Percentiles rank a stretch among this genome's conserved stretches.
Conservation (phyloP, 148 eudicot species). For the Spergularia bocconei region DNA sequence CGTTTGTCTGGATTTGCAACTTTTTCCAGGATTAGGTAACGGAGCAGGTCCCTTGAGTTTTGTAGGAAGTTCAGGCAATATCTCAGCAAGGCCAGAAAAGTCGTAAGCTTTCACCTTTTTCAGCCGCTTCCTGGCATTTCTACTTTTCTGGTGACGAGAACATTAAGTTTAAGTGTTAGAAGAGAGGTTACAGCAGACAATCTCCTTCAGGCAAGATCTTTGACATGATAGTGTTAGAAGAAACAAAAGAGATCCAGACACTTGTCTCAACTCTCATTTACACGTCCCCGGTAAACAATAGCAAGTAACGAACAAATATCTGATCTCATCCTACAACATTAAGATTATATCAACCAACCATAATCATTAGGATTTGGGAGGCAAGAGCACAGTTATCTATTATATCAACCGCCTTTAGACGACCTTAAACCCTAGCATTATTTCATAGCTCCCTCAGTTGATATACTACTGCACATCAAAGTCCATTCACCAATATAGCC, state of each 20-base stretch:
- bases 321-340: slow-evolving; percentile 1
- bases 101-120: slow-evolving; percentile 80
- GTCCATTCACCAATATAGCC: background rate
- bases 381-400: too few relatives aligned
- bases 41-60: slow-evolving; percentile 32
- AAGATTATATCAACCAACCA: too few relatives aligned
- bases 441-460: too few relatives aligned
- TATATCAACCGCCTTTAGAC: too few relatives aligned
- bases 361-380: too few relatives aligned
- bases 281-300: background rate
- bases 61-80: slow-evolving; percentile 63
- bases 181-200: background rate
- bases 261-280: background rate
- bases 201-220: background rate
- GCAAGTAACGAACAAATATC: background rate
- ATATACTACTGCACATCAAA: too few relatives aligned
- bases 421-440: too few relatives aligned
- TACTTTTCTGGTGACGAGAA: slow-evolving; percentile 30
- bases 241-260: background rate
- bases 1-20: slow-evolving; percentile 59
- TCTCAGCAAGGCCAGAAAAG: slow-evolving; percentile 65
- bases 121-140: slow-evolving; percentile 50
- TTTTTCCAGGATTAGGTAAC: slow-evolving; percentile 44
- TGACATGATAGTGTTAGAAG: background rate
- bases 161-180: background rate